Evolutionary conservation across 75 land plant species (phyloP), one percentile per base, ranked within the genome.

Genomic region (Picea sitchensis): DNA sequence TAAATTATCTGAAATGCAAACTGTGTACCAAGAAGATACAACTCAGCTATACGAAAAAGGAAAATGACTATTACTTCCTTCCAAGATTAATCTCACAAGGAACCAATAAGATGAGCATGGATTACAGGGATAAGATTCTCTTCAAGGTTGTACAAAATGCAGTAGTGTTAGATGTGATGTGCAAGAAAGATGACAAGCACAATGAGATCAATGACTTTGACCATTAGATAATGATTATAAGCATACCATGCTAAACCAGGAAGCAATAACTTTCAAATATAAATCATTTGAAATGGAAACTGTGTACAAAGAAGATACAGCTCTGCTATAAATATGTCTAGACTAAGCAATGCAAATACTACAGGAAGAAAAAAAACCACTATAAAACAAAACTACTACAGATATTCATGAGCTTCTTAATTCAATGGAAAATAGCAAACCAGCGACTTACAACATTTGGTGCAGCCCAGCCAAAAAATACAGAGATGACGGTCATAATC

Each of bases 401-500:
- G 3, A 51, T 1, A 75, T 51, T 75, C 17, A 14, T 56, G 6
- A 20, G 60, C 14, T 65, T 32, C 20, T 32, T 34, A 74, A 75
- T 14, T 41, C 80, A 73, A 74, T 41, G 8, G 80, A 20, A 74
- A 75, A 77, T n/a, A 17, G 4, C 2, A 15, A 65, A 31, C 69
- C 34, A 38, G 56, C 17, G 30, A 65, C 88, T 79, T 86, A 95
- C 98, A 81, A 95, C 78, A 86, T 91, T 95, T 77, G 98, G 98
- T 76, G 95, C 92, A 74, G 93, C 98, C 98, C 98, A 95, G 38
- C 98, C 98, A 84, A 95, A 85, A 75, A 89, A 58, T 65, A 76
- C 93, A 77, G 98, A 95, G 41, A 95, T 80, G n/a, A 90, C 83
- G 41, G 98, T 95, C 98, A 95, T 95, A 31, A 95, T 86, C 98